Conservation (phyloP, 2,329 filamentous ascomycete species). For the Verticillium alfalfae region DNA sequence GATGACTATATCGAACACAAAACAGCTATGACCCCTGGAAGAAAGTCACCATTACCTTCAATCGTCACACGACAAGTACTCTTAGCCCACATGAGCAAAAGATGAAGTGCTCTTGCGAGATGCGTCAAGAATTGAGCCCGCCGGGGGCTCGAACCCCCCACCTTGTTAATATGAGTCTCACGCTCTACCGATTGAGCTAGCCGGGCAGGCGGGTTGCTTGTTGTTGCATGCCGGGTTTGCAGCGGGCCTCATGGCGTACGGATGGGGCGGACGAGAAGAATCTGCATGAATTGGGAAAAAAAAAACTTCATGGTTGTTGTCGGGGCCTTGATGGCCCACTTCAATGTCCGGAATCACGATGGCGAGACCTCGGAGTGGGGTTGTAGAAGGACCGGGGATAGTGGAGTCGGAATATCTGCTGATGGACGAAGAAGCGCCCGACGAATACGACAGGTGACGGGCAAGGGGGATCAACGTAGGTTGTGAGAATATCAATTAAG, state of each 20-base stretch:
- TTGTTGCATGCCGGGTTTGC: not conserved
- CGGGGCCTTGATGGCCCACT: not conserved
- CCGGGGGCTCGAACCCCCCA: slow-evolving; percentile 45
- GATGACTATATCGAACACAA: no score
- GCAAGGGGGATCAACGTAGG: not conserved
- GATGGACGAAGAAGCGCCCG: no score
- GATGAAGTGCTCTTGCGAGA: not conserved
- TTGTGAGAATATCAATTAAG: no score
- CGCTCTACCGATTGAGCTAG: slow-evolving; percentile 70
- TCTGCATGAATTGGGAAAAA: not conserved
- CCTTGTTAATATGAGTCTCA: slow-evolving; percentile 66
- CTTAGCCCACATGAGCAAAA: not conserved
- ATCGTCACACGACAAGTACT: no score
- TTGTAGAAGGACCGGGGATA: not conserved
- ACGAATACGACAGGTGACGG: not conserved
- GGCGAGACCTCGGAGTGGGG: not conserved
- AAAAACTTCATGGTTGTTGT: not conserved
- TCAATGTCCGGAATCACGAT: not conserved
- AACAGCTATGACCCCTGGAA: no score
- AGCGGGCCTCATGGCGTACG: not conserved
- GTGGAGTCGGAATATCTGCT: not conserved
- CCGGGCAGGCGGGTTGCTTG: slow-evolving; percentile 30
- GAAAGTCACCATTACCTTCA: no score
- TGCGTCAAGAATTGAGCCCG: slow-evolving; percentile 2
- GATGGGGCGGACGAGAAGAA: not conserved